These are phyloP conservation scores for Urochloa ruziziensis DNA, from an alignment of 176 grass and related monocot species.

Conservation along the genomic window DNA sequence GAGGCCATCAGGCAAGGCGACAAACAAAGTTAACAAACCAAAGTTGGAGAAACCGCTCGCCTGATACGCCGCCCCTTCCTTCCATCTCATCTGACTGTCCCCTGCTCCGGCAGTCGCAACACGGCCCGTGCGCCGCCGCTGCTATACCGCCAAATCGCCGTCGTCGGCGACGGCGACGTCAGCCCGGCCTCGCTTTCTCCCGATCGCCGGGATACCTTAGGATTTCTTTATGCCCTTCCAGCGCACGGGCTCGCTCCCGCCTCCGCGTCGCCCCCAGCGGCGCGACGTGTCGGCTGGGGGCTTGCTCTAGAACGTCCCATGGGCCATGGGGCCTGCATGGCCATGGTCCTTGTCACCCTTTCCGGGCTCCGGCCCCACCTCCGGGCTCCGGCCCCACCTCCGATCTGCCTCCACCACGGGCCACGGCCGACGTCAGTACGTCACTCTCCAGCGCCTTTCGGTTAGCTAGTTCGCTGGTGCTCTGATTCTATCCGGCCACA, in stretches of 20 bases:
- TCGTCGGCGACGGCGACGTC: background rate
- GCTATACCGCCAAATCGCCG: background rate
- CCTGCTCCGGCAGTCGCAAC: background rate
- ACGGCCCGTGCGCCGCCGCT: too few relatives aligned
- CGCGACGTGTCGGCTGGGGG: constrained; percentile 39
- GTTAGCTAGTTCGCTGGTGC: background rate
- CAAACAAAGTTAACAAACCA: too few relatives aligned
- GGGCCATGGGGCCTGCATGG: background rate
- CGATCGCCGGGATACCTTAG: background rate
- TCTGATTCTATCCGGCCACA: background rate
- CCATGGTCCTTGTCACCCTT: background rate
- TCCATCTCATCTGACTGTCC: background rate
- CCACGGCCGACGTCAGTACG: background rate
- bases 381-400: too few relatives aligned
- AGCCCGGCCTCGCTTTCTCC: background rate
- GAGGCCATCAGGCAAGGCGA: too few relatives aligned
- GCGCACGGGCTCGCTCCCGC: background rate
- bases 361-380: background rate
- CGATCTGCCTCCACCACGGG: background rate
- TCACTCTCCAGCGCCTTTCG: background rate
- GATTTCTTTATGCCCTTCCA: background rate
- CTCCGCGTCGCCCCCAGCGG: background rate
- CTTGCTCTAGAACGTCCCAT: background rate
- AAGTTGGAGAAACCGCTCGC: background rate
- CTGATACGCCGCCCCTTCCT: background rate